Conservation (phyloP, 257 asterid genomes). For the Primulina tabacum region DNA sequence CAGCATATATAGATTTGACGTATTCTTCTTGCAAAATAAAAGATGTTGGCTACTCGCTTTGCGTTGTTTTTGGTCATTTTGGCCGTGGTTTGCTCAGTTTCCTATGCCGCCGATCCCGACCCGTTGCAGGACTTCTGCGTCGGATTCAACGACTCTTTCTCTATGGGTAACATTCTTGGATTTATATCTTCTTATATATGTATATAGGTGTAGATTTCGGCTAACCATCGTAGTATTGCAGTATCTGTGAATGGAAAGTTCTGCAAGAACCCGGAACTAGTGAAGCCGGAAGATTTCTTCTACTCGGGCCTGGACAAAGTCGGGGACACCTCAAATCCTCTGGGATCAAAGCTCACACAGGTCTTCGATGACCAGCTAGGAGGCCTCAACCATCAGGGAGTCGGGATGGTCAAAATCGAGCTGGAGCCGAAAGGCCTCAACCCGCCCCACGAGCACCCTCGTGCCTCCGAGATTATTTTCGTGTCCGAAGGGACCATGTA, state of each 20-base stretch:
- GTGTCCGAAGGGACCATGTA: slow-evolving; percentile 1
- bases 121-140: slow-evolving; percentile 14
- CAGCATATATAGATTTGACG: no score
- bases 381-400: neutral
- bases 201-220: neutral
- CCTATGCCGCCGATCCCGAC: neutral
- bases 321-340: neutral
- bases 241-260: slow-evolving; percentile 4
- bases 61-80: neutral
- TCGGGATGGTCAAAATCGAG: neutral
- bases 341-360: neutral
- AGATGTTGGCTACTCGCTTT: neutral
- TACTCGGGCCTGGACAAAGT: neutral
- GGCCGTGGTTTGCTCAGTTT: neutral
- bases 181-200: neutral
- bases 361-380: neutral
- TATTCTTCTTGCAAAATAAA: no score
- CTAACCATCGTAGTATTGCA: neutral
- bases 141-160: neutral
- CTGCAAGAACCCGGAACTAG: neutral
- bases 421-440: neutral
- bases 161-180: neutral
- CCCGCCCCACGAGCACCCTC: slow-evolving; percentile 26
- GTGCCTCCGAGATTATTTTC: slow-evolving; percentile 12
- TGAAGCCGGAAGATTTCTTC: neutral